Evolutionary conservation across 1,284 basidiomycete genomes (phyloP).

Genomic region (Ganoderma leucocontextum): DNA sequence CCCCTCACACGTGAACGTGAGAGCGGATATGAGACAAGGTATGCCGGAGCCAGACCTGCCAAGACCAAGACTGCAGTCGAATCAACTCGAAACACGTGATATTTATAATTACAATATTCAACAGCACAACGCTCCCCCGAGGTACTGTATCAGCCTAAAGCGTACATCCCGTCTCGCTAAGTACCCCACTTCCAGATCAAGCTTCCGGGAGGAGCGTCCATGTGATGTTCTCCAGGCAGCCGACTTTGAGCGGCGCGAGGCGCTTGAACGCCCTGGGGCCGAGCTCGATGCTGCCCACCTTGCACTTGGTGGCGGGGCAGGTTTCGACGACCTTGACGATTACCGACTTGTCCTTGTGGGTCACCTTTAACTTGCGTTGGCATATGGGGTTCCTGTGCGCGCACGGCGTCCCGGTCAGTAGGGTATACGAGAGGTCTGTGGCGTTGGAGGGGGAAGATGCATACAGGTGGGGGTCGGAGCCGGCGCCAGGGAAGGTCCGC

Average conservation of each 20-base stretch:
- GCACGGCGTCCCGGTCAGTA: not conserved
- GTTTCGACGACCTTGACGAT: constrained; percentile 51
- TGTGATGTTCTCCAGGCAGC: constrained; percentile 33
- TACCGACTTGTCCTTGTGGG: constrained; percentile 43
- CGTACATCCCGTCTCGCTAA: too few relatives aligned
- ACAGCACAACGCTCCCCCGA: too few relatives aligned
- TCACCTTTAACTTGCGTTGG: constrained; percentile 41
- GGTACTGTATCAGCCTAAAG: too few relatives aligned
- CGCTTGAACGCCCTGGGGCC: constrained; percentile 50
- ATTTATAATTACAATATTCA: too few relatives aligned
- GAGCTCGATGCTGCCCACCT: constrained; percentile 50
- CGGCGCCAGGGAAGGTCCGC: constrained; percentile 29
- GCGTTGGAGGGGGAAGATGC: not conserved
- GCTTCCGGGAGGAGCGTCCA: constrained; percentile 24
- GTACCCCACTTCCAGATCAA: too few relatives aligned
- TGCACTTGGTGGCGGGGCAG: constrained; percentile 53
- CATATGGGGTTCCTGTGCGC: constrained; percentile 45
- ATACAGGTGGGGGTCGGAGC: constrained; percentile 29
- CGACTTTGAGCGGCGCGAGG: constrained; percentile 43
- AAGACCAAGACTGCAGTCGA: not conserved
- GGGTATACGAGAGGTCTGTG: not conserved
- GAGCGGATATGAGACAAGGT: too few relatives aligned
- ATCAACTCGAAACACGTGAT: too few relatives aligned
- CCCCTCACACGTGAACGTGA: too few relatives aligned
- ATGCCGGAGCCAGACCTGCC: too few relatives aligned